Base-by-base conservation (phyloP, 768 basidiomycete genomes). In the Mycena pura region DNA sequence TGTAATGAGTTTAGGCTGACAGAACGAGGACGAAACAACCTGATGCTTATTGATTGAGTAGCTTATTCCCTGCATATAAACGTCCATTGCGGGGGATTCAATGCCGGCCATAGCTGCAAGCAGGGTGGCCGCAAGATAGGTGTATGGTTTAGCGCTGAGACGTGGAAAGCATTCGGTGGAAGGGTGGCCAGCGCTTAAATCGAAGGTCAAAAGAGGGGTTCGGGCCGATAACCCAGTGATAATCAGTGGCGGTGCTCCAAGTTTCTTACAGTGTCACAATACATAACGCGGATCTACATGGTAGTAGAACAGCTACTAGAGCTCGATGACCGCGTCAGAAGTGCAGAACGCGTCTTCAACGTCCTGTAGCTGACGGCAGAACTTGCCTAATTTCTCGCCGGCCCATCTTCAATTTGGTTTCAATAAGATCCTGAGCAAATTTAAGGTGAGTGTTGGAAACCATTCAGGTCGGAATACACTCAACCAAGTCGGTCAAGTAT, bases 351-450 rank as follows among this genome's bases (percentile, higher is more conserved):
- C 43, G 39, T 38, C 22, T 56, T 19, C 15, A 31, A 46, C 13
- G n/a, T 1, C 9, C 43, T 15, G 47, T 34, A 14, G 49, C 50
- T 13, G 69, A 72, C 41, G 86, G 86, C 49, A 92, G 76, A 59
- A 89, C 78, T 60, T 82, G 81, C 49, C 79, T 84, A 27, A 90
- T 75, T 69, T 93, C 90, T 63, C 90, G 80, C 38, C 80, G 82
- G 55, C 78, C 78, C 21, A 80, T 69, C 53, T 80, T 82, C 40
- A 93, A 69, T 62, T 79, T 87, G 67, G 84, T 83, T 72, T 91
- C 86, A 57, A 92, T 87, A 34, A 81, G 66, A 32, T 66, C 70
- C 91, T 92, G 69, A 50, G 62, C 28, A 25, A 49, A 40, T 21
- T 32, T 36, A n/a, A n/a, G n/a, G n/a, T 44, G 38, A 63, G 45